Evolutionary conservation across 441 rosid genomes (phyloP).

Genomic region (Isatis lusitanica): DNA sequence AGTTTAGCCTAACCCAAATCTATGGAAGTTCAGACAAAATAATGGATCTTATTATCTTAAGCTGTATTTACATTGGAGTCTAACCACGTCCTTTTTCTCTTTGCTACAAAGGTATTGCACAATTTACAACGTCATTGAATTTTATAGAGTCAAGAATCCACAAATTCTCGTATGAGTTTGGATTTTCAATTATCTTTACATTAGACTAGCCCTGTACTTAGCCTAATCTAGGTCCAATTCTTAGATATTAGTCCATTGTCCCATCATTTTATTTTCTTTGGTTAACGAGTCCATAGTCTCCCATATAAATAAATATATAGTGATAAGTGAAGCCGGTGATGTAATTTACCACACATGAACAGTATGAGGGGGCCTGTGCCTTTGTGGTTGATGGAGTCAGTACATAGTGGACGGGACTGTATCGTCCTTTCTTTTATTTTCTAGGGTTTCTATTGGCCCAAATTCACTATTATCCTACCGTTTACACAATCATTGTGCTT

Average conservation of each 20-base stretch:
- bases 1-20: conserved; percentile 10
- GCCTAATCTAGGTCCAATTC: conserved; percentile 12
- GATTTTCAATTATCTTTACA: neutral
- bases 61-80: neutral
- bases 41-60: neutral
- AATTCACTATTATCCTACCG: conserved; percentile 11
- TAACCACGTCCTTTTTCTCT: neutral
- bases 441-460: conserved; percentile 16
- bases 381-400: conserved; percentile 20
- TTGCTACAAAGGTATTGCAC: neutral
- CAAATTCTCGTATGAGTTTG: neutral
- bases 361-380: conserved; percentile 21
- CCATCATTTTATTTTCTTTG: neutral
- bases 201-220: neutral
- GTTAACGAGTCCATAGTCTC: neutral
- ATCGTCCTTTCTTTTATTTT: conserved; percentile 2
- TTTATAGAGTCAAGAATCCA: neutral
- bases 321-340: conserved; percentile 21
- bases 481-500: conserved; percentile 25
- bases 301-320: neutral
- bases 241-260: neutral
- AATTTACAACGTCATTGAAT: neutral
- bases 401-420: conserved; percentile 32
- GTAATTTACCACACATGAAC: conserved; percentile 22
- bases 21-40: neutral